These are phyloP conservation scores for Cutaneotrichosporon cavernicola DNA, from an alignment of 1,284 basidiomycete genomes.

Conservation along the genomic window DNA sequence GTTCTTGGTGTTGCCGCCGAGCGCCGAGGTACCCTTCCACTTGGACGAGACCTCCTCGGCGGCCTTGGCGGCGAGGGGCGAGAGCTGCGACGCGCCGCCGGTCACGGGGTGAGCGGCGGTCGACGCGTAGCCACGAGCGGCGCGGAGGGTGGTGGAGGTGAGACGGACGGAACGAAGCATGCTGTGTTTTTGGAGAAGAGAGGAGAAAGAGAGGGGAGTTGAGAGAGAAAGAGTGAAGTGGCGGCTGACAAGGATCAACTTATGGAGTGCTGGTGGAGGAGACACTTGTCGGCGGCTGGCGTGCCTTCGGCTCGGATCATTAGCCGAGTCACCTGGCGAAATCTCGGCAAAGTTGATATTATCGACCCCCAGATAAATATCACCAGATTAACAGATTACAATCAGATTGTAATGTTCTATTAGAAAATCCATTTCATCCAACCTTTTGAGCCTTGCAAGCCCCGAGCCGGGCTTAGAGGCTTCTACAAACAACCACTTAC, in stretches of 20 bases:
- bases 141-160: conserved; percentile 16
- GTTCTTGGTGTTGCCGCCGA: conserved; percentile 81
- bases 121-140: conserved; percentile 34
- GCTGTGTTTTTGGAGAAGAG: conserved; percentile 7
- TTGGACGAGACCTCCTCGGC: conserved; percentile 44
- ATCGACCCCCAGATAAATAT: conserved; percentile 1
- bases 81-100: conserved; percentile 23
- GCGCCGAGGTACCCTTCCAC: conserved; percentile 82
- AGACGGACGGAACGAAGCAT: conserved; percentile 26
- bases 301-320: conserved; percentile 4
- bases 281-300: not conserved
- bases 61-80: conserved; percentile 37
- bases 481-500: not conserved
- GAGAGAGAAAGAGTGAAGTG: conserved; percentile 6
- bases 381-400: not conserved
- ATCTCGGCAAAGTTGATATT: conserved; percentile 13
- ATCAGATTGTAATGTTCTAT: not conserved
- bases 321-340: conserved; percentile 1
- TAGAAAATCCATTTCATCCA: not conserved
- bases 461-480: not conserved
- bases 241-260: not conserved
- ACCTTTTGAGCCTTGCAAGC: not conserved
- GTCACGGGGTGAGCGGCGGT: conserved; percentile 26
- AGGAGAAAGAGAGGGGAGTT: conserved; percentile 9
- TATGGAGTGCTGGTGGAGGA: not conserved